Evolutionary conservation across 164 flowering plant genomes (phyloP), one percentile per base, ranked within the genome.

Genomic region (Kalanchoe fedtschenkoi): DNA sequence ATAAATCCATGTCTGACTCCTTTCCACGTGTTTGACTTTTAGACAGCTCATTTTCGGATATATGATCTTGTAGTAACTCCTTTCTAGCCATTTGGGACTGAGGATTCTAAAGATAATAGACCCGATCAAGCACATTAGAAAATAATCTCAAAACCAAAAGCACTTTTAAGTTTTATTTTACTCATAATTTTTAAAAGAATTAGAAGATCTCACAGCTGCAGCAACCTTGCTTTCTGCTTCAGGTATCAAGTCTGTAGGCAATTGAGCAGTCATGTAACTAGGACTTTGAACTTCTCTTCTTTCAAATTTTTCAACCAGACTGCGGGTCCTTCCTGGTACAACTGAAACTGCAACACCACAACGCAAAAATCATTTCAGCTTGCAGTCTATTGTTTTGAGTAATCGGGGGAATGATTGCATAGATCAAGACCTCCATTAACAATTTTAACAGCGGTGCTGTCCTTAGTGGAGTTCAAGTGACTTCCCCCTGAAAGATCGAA

Each of bases 221-320:
- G 0, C 56, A 51, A 2, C 26, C 14, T 51, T 51, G 32, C 15
- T 51, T 9, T 51, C 56, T 13, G 56, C 32, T 51, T 34, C 60
- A 28, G 60, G 33, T 33, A 60, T 62, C 16, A 61, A 43, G 30
- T 22, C 46, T 17, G 51, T 26, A 13, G 37, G 33, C 62, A 37
- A 34, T n/a, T 33, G 26, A 38, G 64, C 41, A 15, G 58, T 32
- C 41, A 54, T 42, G 17, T 62, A 66, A 42, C 22, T 11, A 6
- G 42, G n/a, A 33, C n/a, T 44, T 22, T 53, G 15, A 30, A 21
- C 39, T 38, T 68, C 97, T 74, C 81, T 75, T 71, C 68, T 79
- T 73, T 91, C 97, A 81, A 85, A 91, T 68, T 80, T 87, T 79
- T 88, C 92, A 63, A 91, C 97, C 44, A 91, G 74, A 61, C 87